Percentiles rank a stretch among this genome's conserved stretches.
These are phyloP conservation scores for Taiozyma sp. DNA, from an alignment of 1,139 yeast species.

Conservation along the genomic window DNA sequence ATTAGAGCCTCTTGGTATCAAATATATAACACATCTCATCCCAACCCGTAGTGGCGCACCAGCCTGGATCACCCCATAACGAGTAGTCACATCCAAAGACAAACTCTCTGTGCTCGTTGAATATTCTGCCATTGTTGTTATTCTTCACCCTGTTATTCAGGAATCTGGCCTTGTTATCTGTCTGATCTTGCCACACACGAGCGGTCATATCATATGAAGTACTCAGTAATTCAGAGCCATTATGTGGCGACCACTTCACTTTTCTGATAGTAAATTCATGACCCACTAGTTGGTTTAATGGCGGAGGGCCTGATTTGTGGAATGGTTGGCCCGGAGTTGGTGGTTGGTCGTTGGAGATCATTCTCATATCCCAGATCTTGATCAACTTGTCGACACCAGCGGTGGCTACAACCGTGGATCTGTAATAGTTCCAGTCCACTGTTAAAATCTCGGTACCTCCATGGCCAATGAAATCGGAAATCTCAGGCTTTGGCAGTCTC, in stretches of 20 bases:
- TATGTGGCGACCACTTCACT: slow-evolving; percentile 88
- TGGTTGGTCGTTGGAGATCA: slow-evolving; percentile 41
- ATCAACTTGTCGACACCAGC: slow-evolving; percentile 87
- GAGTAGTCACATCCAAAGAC: slow-evolving; percentile 96
- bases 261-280: slow-evolving; percentile 87
- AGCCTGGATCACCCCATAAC: slow-evolving; percentile 94
- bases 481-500: slow-evolving; percentile 53
- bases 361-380: slow-evolving; percentile 84
- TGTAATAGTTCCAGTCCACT: slow-evolving; percentile 89
- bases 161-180: slow-evolving; percentile 34
- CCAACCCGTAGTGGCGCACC: slow-evolving; percentile 96
- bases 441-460: slow-evolving; percentile 76
- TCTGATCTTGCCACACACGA: slow-evolving; percentile 75
- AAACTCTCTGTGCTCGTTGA: slow-evolving; percentile 77
- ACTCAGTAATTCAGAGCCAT: slow-evolving; percentile 62
- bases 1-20: slow-evolving; percentile 50
- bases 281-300: slow-evolving; percentile 75
- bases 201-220: slow-evolving; percentile 93
- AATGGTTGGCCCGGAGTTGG: slow-evolving; percentile 30
- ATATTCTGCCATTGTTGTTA: slow-evolving; percentile 51
- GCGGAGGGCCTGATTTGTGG: slow-evolving; percentile 55
- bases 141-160: slow-evolving; percentile 36
- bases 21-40: slow-evolving; percentile 94
- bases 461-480: slow-evolving; percentile 65
- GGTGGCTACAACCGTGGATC: slow-evolving; percentile 72